Conservation (phyloP, 192 early-diverging fungal genomes). For the Geranomyces variabilis region DNA sequence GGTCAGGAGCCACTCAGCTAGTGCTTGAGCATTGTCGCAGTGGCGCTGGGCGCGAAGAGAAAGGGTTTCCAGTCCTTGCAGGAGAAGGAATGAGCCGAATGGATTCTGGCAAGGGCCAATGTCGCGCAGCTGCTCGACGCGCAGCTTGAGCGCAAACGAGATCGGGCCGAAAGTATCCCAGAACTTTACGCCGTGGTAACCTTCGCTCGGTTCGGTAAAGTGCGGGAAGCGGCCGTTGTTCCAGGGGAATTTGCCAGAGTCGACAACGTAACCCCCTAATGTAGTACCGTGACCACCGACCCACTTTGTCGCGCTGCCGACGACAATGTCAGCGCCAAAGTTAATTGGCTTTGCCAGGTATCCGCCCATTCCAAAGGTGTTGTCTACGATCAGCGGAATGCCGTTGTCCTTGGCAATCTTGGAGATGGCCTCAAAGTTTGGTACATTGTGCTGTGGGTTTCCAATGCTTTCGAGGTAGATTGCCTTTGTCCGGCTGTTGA, state of each 20-base stretch:
- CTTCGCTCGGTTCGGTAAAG: slow-evolving; percentile 81
- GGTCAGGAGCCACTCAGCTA: slow-evolving; percentile 79
- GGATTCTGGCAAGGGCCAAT: slow-evolving; percentile 84
- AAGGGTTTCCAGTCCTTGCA: slow-evolving; percentile 91
- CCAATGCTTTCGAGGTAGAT: slow-evolving; percentile 91
- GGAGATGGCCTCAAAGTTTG: slow-evolving; percentile 83
- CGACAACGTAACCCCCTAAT: slow-evolving; percentile 88
- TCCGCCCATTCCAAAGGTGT: slow-evolving; percentile 77
- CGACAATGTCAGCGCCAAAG: slow-evolving; percentile 95
- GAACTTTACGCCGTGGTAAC: slow-evolving; percentile 87
- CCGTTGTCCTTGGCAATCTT: slow-evolving; percentile 79
- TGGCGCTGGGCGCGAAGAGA: slow-evolving; percentile 88
- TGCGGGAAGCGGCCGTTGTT: slow-evolving; percentile 85
- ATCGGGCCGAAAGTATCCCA: slow-evolving; percentile 84
- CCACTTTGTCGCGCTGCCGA: slow-evolving; percentile 95
- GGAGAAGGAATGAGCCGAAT: slow-evolving; percentile 83
- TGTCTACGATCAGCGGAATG: slow-evolving; percentile 92
- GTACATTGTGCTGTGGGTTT: slow-evolving; percentile 88
- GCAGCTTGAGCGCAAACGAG: slow-evolving; percentile 75
- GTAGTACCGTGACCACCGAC: slow-evolving; percentile 85
- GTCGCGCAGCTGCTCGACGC: slow-evolving; percentile 85
- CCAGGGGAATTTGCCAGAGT: slow-evolving; percentile 87
- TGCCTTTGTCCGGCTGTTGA: slow-evolving; percentile 90
- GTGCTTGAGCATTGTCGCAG: slow-evolving; percentile 72
- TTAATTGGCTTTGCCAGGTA: slow-evolving; percentile 81